These are phyloP conservation scores for Aspergillus campestris DNA, from an alignment of 495 filamentous ascomycete species.

Conservation along the genomic window DNA sequence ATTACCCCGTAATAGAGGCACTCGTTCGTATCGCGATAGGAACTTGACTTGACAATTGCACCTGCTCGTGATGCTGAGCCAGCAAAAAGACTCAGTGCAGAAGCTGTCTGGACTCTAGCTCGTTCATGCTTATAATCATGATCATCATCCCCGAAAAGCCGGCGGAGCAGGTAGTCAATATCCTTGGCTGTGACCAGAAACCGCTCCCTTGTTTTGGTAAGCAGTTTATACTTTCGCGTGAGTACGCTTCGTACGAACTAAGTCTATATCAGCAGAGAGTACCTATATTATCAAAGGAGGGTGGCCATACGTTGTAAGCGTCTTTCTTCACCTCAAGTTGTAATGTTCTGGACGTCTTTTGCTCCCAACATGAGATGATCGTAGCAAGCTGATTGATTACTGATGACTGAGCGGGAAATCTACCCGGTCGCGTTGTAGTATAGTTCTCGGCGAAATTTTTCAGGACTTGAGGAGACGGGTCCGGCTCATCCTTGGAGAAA, in stretches of 20 bases:
- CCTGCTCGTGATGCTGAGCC: conserved; percentile 9
- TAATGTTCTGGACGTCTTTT: not conserved
- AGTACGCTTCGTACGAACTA: conserved; percentile 1
- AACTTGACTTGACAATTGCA: conserved; percentile 12
- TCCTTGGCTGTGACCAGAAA: conserved; percentile 2
- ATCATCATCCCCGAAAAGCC: conserved; percentile 10
- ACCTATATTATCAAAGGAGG: not conserved
- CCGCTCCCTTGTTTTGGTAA: not conserved
- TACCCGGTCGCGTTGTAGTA: not conserved
- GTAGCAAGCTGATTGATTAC: not conserved
- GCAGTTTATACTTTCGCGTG: conserved; percentile 1
- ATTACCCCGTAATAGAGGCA: conserved; percentile 17
- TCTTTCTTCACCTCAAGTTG: conserved; percentile 1
- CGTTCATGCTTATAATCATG: conserved; percentile 16
- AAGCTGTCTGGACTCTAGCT: conserved; percentile 9
- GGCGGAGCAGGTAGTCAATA: conserved; percentile 9
- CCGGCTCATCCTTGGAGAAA: conserved; percentile 7
- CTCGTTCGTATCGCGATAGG: conserved; percentile 11
- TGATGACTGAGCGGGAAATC: not conserved
- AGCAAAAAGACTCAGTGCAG: conserved; percentile 12
- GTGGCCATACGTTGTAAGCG: conserved; percentile 3
- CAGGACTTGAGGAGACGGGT: conserved; percentile 1
- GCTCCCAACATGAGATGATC: conserved; percentile 3
- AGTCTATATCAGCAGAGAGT: not conserved
- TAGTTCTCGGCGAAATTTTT: conserved; percentile 7